Evolutionary conservation across 768 basidiomycete genomes (phyloP), one percentile per base, ranked within the genome.

Genomic region (Agaricus sinodeliciosus): DNA sequence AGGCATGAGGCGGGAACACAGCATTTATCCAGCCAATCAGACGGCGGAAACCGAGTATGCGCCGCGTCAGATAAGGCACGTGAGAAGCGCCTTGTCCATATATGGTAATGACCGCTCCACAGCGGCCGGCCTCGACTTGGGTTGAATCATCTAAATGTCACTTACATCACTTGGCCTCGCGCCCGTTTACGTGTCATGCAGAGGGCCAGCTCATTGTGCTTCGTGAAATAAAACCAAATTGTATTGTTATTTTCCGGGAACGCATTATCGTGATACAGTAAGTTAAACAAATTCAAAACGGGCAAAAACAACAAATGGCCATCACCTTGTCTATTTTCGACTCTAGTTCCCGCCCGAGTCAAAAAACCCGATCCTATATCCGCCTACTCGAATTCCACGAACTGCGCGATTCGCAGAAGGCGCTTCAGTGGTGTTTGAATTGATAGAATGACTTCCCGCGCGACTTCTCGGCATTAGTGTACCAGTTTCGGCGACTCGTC

Each of bases 401-500:
- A 40, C n/a, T 25, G 31, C 11, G 6, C 51, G 51, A 40, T 44
- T 51, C 16, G 50, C 27, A 18, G 50, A 25, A 7, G 43, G 43
- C 8, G 44, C 51, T 9, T 53, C 51, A 9, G 44, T 53, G 37
- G 44, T 42, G 15, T 26, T 54, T n/a, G 37, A 41, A 25, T 27
- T 37, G n/a, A 48, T 35, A 11, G 52, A 47, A 22, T 48, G 45
- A 31, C 52, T 54, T 15, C 49, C 53, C 11, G 49, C 56, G 3
- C 56, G 55, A 25, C 52, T 54, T 39, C 52, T 47, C 26, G 74
- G 57, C 57, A 89, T 69, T 50, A 67, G 51, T 22, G 59, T 60
- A 8, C 67, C 67, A 16, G 64, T 84, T 71, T 89, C 87, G 0
- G 85, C 87, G 25, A 88, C 74, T 34, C 87, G 69, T 18, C 75